Evolutionary conservation across 345 rosid species (phyloP).

Genomic region (Odontarrhena argentea): DNA sequence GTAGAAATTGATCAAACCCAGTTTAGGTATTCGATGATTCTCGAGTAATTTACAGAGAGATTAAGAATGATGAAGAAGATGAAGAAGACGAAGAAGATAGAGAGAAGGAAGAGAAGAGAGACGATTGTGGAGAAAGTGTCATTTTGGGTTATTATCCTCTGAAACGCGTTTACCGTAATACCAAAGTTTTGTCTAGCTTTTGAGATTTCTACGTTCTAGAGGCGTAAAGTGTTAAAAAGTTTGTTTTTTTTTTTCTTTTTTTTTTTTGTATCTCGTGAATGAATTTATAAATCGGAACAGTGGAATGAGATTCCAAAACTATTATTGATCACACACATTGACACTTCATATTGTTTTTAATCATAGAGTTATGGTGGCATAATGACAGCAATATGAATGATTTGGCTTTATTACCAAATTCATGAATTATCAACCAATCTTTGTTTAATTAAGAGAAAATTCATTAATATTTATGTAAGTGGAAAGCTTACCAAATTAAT

Average conservation of each 20-base stretch:
- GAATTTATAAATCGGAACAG: background rate
- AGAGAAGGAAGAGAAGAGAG: background rate
- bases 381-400: constrained; percentile 17
- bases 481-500: background rate
- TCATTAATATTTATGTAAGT: background rate
- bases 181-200: constrained; percentile 9
- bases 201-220: constrained; percentile 25
- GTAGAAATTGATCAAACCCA: constrained; percentile 33
- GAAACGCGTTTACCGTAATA: constrained; percentile 30
- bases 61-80: constrained; percentile 30
- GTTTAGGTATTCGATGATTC: constrained; percentile 2
- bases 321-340: constrained; percentile 29
- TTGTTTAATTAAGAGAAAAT: background rate
- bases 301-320: constrained; percentile 32
- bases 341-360: constrained; percentile 28
- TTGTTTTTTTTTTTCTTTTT: background rate
- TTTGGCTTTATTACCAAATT: background rate
- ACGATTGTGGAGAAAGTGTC: constrained; percentile 40
- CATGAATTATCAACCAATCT: constrained; percentile 4
- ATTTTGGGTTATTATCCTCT: constrained; percentile 32
- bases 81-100: constrained; percentile 29
- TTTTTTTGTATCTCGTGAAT: background rate
- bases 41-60: constrained; percentile 28
- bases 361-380: constrained; percentile 28
- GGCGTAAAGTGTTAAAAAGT: background rate